Evolutionary conservation across 164 flowering plant species (phyloP), one percentile per base, ranked within the genome.

Genomic region (Magnolia changhungtana): DNA sequence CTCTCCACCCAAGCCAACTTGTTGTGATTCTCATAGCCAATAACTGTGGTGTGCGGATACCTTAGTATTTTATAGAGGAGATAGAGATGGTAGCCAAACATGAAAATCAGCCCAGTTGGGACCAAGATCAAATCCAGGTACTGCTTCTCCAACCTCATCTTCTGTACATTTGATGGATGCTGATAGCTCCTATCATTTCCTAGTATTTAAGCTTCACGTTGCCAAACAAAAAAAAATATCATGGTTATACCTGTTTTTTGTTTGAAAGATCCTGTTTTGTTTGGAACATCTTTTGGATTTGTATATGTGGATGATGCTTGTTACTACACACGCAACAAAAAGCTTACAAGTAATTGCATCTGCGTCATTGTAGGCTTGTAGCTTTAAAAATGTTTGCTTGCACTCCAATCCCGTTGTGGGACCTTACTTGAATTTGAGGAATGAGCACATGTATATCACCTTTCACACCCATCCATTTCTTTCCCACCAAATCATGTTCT

Each of bases 21-120:
- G 89, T 79, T 75, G 77, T 92, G 89, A 65, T 92, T 90, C 81
- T 93, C 93, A 74, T 80, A 88, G 61, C 97, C 97, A 51, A 91
- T 84, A 19, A 83, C 84, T 0, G 95, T 91, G 37, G 87, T 86
- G 1, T 87, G 70, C 1, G 89, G 86, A 68, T 9, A 49, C 72
- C 73, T 82, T 13, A 84, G 80, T 83, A 80, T 85, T 83, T 87
- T 86, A 76, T 88, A 83, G 37, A 91, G 84, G 8, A 91, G 90
- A 79, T 75, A 77, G 61, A 91, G 82, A 83, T 92, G 89, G 78
- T 91, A 91, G 7, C 76, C 81, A 70, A 82, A 76, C 95, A 92
- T 88, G 84, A 91, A 69, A 19, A 82, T 6, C 23, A 92, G 75
- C 19, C 95, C 90, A 73, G 72, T 50, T 63, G 95, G 94, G 23